Evolutionary conservation across 108 stramenopile species (phyloP), one percentile per base, ranked within the genome.

Genomic region (Ochromonas danica): DNA sequence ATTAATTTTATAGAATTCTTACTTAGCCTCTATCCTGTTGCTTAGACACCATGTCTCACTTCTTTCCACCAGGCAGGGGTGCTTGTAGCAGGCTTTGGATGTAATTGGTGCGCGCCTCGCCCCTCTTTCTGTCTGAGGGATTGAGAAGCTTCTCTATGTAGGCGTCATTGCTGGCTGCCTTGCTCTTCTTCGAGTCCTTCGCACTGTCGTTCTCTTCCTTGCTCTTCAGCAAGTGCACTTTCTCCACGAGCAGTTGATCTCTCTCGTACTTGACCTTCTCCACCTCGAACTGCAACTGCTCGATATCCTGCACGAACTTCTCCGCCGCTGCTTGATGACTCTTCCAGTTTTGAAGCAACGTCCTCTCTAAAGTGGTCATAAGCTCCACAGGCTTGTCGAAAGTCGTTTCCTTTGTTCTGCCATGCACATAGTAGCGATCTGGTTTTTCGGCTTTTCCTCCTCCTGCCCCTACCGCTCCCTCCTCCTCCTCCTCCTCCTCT

Each of bases 211-310:
- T n/a, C n/a, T n/a, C n/a, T n/a, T n/a, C n/a, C n/a, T n/a, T n/a
- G n/a, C n/a, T n/a, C n/a, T n/a, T n/a, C n/a, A n/a, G n/a, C n/a
- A n/a, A n/a, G n/a, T n/a, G n/a, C n/a, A n/a, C n/a, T n/a, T n/a
- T n/a, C n/a, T 67, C 63, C 3, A 67, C 63, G 14, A 67, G 3
- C 31, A 67, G 6, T 35, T 67, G 3, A 41, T 75, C 72, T 27
- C 72, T 6, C 51, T 75, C 72, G 31, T 75, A 75, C 38, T 75
- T 75, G 17, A 25, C 45, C 40, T 17, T 27, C 40, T 75, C 72
- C 28, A 75, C 3, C 51, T 75, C 72, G 40, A 57, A 57, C 31
- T 75, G 72, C 36, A 75, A 25, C 31, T 75, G 3, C 10, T 75
- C 72, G 14, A 75, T 75, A 35, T 39, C 10, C 10, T 38, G 3